phyloP scores from a whole-genome alignment of 768 basidiomycete species.

The Tricholoma terreum region DNA sequence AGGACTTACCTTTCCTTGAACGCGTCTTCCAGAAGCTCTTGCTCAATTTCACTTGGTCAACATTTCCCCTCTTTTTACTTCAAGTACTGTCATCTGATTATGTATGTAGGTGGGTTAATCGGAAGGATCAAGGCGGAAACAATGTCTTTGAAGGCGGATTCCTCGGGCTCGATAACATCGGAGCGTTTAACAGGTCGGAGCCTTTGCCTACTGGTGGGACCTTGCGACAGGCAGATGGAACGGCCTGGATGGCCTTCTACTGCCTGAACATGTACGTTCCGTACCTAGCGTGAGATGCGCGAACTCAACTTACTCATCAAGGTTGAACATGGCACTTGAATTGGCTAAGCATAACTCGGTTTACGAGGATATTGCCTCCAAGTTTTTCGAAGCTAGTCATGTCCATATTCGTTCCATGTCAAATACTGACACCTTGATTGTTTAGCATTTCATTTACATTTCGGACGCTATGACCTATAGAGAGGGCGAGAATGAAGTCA shows the following conservation, averaged over 20 bases:
- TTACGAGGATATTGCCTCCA: conserved; percentile 98
- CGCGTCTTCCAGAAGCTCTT: conserved; percentile 97
- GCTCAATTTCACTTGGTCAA: conserved; percentile 93
- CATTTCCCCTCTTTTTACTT: conserved; percentile 1
- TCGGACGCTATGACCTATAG: conserved; percentile 97
- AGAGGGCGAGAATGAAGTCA: conserved; percentile 71
- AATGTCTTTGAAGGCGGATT: conserved; percentile 99
- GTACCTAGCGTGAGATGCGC: neutral
- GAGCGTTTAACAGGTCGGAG: conserved; percentile 96
- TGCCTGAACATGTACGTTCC: conserved; percentile 83
- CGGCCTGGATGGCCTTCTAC: conserved; percentile 99
- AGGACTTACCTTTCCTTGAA: conserved; percentile 91
- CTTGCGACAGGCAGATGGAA: conserved; percentile 96
- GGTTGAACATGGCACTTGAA: conserved; percentile 96
- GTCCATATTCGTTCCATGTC: neutral
- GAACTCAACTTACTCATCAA: conserved; percentile 24
- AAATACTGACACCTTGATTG: conserved; percentile 5
- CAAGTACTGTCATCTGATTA: neutral
- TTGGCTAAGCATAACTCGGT: conserved; percentile 96
- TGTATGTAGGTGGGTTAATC: conserved; percentile 86
- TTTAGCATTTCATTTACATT: conserved; percentile 95
- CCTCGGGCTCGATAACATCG: conserved; percentile 96
- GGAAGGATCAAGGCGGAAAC: conserved; percentile 92
- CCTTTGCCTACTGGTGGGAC: conserved; percentile 92
- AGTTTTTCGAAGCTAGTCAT: conserved; percentile 78